Base-by-base conservation (phyloP, 352 stramenopile genomes). In the Phytophthora pisi region DNA sequence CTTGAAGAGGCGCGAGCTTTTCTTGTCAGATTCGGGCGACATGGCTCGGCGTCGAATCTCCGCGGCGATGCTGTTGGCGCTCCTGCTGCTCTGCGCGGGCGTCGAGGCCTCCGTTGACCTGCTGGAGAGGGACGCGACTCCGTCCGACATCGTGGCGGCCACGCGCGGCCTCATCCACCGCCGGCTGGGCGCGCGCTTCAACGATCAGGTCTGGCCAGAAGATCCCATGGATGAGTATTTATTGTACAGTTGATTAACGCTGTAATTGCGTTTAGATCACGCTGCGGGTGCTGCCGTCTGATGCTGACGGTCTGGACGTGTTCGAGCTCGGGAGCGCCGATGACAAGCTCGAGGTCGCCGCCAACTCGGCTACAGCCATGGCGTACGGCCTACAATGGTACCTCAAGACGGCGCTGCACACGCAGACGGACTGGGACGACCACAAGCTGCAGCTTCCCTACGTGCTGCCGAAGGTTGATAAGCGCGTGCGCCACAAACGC, bases 361-460 rank as follows among this genome's bases (percentile, higher is more conserved):
- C 69, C 20, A 87, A 63, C 50, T 82, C 79, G 28, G 86, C 71
- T 16, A 92, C 82, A 4, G 81, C 86, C 43, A 86, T 92, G 67
- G 71, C 82, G 24, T 94, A 89, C 60, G 83, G 73, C 11, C 63
- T 94, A 24, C 84, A 94, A 51, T 91, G 82, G 84, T 94, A 92
- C 60, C 69, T 94, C 24, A 94, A 94, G 72, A 79, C 63, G 5
- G 65, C 80, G 10, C 58, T 94, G 54, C 82, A 84, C 54, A 92
- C 86, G 34, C 86, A 94, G 58, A 94, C 82, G 2, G 86, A 94
- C 68, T 94, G 86, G 86, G 78, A 92, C 74, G 82, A 91, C 64
- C 84, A 94, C 68, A 74, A 75, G 57, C 74, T 92, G 26, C 75
- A 83, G n/a, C 64, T 94, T 0, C 84, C 86, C 1, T 50, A 70